Percentiles rank a stretch among this genome's conserved stretches.
Conservation (phyloP, 331 rosid genomes). For the Spiraea crenata region DNA sequence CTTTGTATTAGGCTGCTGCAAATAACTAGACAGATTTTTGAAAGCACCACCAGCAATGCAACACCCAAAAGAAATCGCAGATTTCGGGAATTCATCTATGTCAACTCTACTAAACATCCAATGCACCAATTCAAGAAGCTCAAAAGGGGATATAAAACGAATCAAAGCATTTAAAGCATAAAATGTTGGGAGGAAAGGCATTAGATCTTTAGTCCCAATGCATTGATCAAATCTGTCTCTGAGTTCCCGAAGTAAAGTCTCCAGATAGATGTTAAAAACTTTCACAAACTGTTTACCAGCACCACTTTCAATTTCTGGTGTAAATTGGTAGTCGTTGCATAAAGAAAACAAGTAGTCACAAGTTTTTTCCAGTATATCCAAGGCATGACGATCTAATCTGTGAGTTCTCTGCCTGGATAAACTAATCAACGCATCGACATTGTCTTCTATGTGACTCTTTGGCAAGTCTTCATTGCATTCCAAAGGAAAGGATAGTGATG, state of each 20-base stretch:
- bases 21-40: constrained; percentile 48
- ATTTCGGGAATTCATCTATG: constrained; percentile 28
- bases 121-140: constrained; percentile 71
- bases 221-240: constrained; percentile 46
- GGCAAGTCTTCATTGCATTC: constrained; percentile 33
- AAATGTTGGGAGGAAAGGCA: constrained; percentile 43
- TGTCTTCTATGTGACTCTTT: constrained; percentile 27
- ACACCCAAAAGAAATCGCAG: constrained; percentile 56
- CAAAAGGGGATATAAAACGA: constrained; percentile 64
- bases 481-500: constrained; percentile 55
- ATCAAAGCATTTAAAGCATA: constrained; percentile 50
- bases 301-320: constrained; percentile 33
- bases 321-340: constrained; percentile 33
- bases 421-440: constrained; percentile 35
- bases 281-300: constrained; percentile 37
- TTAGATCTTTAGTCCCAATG: constrained; percentile 36
- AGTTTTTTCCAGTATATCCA: constrained; percentile 56
- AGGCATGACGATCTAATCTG: constrained; percentile 42
- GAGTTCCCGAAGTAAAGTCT: constrained; percentile 48
- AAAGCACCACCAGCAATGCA: constrained; percentile 78
- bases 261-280: constrained; percentile 45
- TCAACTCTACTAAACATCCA: constrained; percentile 63
- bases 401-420: constrained; percentile 43
- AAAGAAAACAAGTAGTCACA: constrained; percentile 52
- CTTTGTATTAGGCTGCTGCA: constrained; percentile 45